Evolutionary conservation across 2,329 filamentous ascomycete genomes (phyloP).

Genomic region (Xylaria hypoxylon): DNA sequence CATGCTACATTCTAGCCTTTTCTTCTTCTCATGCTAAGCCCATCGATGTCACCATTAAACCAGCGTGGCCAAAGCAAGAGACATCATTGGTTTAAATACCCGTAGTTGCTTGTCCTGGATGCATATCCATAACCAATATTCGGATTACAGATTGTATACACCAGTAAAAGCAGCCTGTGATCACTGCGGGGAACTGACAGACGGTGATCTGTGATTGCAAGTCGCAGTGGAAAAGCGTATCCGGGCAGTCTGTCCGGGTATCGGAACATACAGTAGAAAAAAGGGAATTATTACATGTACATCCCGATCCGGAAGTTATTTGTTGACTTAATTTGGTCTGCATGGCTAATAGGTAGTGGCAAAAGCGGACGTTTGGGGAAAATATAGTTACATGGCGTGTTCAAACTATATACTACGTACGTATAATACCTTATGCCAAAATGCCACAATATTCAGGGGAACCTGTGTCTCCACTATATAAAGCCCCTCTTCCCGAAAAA

Average conservation of each 20-base stretch:
- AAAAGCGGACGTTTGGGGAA: too few species aligned
- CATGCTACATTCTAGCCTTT: not conserved
- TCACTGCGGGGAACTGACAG: constrained; percentile 20
- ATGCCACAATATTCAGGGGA: constrained; percentile 28
- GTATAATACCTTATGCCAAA: too few species aligned
- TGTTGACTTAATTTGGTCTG: too few species aligned
- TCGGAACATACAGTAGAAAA: too few species aligned
- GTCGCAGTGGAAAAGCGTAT: not conserved
- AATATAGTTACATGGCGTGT: too few species aligned
- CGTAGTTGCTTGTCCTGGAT: constrained; percentile 1
- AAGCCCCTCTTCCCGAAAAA: constrained; percentile 27
- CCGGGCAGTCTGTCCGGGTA: too few species aligned
- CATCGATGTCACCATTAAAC: not conserved
- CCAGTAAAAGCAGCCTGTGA: constrained; percentile 9
- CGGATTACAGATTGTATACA: constrained; percentile 18
- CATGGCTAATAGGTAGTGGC: too few species aligned
- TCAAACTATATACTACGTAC: too few species aligned
- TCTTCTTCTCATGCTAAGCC: not conserved
- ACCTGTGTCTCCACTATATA: not conserved
- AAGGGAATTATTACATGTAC: too few species aligned
- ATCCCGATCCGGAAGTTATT: too few species aligned
- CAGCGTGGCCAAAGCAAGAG: constrained; percentile 10
- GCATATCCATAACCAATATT: constrained; percentile 23
- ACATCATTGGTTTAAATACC: constrained; percentile 16
- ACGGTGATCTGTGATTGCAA: not conserved